These are phyloP conservation scores for Zymoseptoria tritici DNA, from an alignment of 2,329 filamentous ascomycete genomes.

Conservation along the genomic window DNA sequence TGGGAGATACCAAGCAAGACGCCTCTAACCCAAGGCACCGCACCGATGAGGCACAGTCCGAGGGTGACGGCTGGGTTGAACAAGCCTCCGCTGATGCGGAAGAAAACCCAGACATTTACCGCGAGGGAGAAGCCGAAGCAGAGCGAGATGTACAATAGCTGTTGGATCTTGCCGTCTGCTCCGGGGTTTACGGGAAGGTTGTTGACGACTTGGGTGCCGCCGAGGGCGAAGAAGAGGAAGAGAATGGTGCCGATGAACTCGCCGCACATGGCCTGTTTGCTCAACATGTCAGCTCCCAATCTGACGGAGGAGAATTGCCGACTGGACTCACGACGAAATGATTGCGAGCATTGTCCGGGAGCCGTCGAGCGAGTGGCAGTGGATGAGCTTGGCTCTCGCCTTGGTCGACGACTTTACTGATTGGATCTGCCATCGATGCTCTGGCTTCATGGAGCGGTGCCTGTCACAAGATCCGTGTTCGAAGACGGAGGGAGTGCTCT, in stretches of 20 bases:
- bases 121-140: slow-evolving; percentile 36
- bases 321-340: slow-evolving; percentile 20
- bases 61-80: slow-evolving; percentile 31
- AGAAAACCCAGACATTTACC: slow-evolving; percentile 35
- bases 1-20: slow-evolving; percentile 30
- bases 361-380: background rate
- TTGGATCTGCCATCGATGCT: background rate
- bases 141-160: slow-evolving; percentile 29
- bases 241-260: slow-evolving; percentile 40
- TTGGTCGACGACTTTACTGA: background rate
- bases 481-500: background rate
- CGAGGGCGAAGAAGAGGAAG: slow-evolving; percentile 41
- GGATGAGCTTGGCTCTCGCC: background rate
- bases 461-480: background rate
- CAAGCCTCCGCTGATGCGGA: slow-evolving; percentile 28
- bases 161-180: slow-evolving; percentile 3
- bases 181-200: slow-evolving; percentile 25
- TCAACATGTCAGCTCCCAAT: background rate
- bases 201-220: slow-evolving; percentile 40
- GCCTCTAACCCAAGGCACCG: slow-evolving; percentile 29
- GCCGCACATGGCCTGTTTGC: slow-evolving; percentile 19
- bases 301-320: background rate
- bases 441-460: no score
- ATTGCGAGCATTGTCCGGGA: slow-evolving; percentile 22
- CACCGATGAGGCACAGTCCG: slow-evolving; percentile 26